Evolutionary conservation across 23 red algal species (phyloP), one percentile per base, ranked within the genome.

Genomic region (Gracilaria vermiculophylla): DNA sequence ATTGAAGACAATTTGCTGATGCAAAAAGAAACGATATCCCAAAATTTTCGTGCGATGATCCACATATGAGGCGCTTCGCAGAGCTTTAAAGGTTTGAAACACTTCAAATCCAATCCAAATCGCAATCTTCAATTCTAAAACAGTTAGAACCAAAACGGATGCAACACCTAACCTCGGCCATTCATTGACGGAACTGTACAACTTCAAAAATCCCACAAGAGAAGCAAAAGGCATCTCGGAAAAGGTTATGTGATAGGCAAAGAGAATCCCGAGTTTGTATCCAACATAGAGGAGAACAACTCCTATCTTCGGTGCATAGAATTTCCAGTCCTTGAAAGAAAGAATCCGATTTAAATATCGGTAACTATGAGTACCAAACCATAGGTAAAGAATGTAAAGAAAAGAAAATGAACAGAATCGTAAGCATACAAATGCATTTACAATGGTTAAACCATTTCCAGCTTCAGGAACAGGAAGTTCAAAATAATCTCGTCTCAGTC

Each of bases 11-110:
- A n/a, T 50, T 57, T 86, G 65, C 15, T 94, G 91, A 47, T 86
- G 75, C 7, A 94, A 31, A 52, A 94, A 94, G 73, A 94, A 94
- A 32, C 91, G 91, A 62, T 78, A 94, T 14, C 80, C 91, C 37
- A 94, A 56, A 43, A 86, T 83, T 25, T 86, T 94, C 24, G 91
- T 86, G 28, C 91, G 67, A 66, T 86, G 61, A 28, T 80, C 32
- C 19, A 86, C 71, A 54, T 94, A 94, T 15, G 71, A 29, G 2
- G 81, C 81, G 13, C 42, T 53, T 58, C 21, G 44, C 11, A 94
- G 76, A 14, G 36, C 78, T 48, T 79, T 42, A 42, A 66, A 60
- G 0, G 92, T 89, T n/a, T 56, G 23, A 15, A n/a, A 6, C 32
- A 94, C 21, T 15, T 88, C 84, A 17, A 55, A 39, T 37, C 43